These are phyloP conservation scores for Podosphaera fusca DNA, from an alignment of 2,329 filamentous ascomycete genomes.

Conservation along the genomic window DNA sequence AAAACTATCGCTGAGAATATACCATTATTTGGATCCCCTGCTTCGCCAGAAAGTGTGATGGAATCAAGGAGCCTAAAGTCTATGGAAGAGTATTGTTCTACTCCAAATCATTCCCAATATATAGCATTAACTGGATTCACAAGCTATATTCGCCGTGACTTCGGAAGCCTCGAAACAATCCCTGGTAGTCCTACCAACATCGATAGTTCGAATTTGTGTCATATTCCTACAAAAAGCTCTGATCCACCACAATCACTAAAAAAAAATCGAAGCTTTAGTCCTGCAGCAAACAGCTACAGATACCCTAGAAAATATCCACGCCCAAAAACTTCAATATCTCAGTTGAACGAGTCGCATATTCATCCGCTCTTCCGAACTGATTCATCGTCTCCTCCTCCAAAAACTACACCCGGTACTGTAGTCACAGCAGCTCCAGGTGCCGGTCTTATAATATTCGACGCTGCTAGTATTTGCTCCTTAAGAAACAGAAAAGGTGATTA, in stretches of 20 bases:
- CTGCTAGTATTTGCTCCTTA: conserved; percentile 26
- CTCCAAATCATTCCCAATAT: background rate
- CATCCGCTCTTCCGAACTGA: conserved; percentile 59
- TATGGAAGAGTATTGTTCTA: background rate
- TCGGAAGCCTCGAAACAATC: conserved; percentile 42
- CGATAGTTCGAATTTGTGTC: conserved; percentile 40
- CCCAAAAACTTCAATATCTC: conserved; percentile 16
- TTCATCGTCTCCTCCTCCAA: conserved; percentile 41
- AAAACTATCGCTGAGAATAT: background rate
- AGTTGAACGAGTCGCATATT: conserved; percentile 37
- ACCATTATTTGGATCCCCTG: background rate
- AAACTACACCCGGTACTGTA: conserved; percentile 43
- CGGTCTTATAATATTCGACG: conserved; percentile 36
- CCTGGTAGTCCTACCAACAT: conserved; percentile 32
- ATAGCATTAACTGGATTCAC: background rate
- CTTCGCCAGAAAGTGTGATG: background rate
- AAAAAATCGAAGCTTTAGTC: conserved; percentile 14
- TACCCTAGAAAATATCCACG: conserved; percentile 5
- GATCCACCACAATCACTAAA: conserved; percentile 21
- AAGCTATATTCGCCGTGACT: background rate
- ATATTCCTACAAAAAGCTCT: conserved; percentile 34
- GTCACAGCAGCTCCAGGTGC: conserved; percentile 48
- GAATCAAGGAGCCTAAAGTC: background rate
- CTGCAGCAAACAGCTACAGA: conserved; percentile 8
- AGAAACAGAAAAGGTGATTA: conserved; percentile 29